Evolutionary conservation across 169 alveolate species (phyloP).

Genomic region (Miamiensis avidus): DNA sequence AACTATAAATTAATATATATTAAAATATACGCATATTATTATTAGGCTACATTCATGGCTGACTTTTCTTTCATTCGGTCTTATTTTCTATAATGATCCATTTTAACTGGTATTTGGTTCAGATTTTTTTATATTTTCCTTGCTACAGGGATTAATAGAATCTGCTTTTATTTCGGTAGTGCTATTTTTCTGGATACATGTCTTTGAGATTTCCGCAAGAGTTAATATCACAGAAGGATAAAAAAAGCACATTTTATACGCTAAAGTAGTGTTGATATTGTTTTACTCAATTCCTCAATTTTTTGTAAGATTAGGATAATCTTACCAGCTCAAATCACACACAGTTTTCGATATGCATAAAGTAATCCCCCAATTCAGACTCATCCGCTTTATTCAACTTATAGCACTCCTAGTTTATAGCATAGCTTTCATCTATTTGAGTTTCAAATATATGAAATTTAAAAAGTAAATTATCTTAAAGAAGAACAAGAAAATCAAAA

Average conservation of each 20-base stretch:
- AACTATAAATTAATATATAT: too few relatives aligned
- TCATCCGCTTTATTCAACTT: neutral
- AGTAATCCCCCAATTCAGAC: neutral
- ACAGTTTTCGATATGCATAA: neutral
- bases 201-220: neutral
- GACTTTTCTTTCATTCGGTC: neutral
- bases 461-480: too few relatives aligned
- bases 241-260: neutral
- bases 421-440: neutral
- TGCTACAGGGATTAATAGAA: neutral
- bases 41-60: neutral
- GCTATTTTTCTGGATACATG: neutral
- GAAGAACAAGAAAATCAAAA: too few relatives aligned
- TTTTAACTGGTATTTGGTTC: neutral
- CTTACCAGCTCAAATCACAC: neutral
- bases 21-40: too few relatives aligned
- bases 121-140: neutral
- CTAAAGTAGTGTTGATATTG: neutral
- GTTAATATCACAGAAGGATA: neutral
- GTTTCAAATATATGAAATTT: neutral
- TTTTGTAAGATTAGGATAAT: too few relatives aligned
- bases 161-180: neutral
- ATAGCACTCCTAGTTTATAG: neutral
- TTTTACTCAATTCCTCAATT: neutral
- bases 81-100: neutral